Evolutionary conservation across 352 stramenopile species (phyloP), one percentile per base, ranked within the genome.

Genomic region (Thalassiosira livingstoniorum): DNA sequence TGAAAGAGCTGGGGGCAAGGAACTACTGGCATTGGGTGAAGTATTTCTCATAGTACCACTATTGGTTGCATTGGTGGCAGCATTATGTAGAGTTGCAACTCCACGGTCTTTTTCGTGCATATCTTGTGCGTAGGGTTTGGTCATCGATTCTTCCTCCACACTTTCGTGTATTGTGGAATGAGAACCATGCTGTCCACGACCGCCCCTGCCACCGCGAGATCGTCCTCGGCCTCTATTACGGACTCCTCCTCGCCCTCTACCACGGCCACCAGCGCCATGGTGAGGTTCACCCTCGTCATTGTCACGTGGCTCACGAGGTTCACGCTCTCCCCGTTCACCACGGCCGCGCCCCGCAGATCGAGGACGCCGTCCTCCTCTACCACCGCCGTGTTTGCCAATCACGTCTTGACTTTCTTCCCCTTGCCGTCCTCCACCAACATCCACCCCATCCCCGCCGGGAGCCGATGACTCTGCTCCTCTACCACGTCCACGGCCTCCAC

Each of bases 81-180:
- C 11, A 29, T 13, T 60, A 4, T 51, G 42, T 51, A 18, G 42
- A 7, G 42, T 18, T 18, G 7, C 18, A 18, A 51, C 7, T 18
- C 7, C 42, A 18, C 42, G 7, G 7, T 18, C 7, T 51, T 18
- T 51, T 7, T 18, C 42, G 7, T 51, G 7, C 42, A 51, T 18
- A 7, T 51, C 42, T 63, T 85, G 2, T 31, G 37, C 29, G 18
- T 62, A 15, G 37, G 23, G 58, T 37, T 42, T 57, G n/a, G 34
- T 47, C 10, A 62, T 53, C 21, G 55, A n/a, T 70, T 85, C 70
- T 58, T 75, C 67, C 7, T 87, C 75, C 31, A 80, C 66, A 29
- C 80, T 63, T 35, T 78, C 60, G 11, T n/a, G 15, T 72, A 11
- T 27, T 61, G 5, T 10, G 10, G 53, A 13, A 61, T 61, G 11